phyloP scores from a whole-genome alignment of 495 filamentous ascomycete species.

The Mytilinidion resinicola region DNA sequence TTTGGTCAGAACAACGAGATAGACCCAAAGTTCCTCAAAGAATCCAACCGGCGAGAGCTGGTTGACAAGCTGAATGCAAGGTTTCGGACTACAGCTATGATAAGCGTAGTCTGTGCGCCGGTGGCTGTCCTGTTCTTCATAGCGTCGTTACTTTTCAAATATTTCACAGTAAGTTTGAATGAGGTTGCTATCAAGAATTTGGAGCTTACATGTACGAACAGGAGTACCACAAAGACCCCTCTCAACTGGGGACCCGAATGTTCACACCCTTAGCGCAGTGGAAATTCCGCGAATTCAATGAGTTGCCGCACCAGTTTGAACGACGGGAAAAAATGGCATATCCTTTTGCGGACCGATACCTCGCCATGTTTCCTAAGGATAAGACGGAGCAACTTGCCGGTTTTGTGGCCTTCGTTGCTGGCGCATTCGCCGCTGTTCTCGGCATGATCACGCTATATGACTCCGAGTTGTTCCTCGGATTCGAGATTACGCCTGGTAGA shows the following conservation, averaged over 20 bases:
- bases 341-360: constrained; percentile 83
- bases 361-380: constrained; percentile 94
- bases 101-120: constrained; percentile 80
- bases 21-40: constrained; percentile 72
- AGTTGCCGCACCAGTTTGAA: constrained; percentile 85
- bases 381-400: constrained; percentile 76
- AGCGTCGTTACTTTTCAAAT: constrained; percentile 82
- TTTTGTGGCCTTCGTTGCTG: constrained; percentile 80
- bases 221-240: constrained; percentile 91
- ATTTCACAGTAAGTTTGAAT: constrained; percentile 65
- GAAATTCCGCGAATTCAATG: constrained; percentile 99
- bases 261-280: constrained; percentile 93
- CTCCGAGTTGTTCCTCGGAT: constrained; percentile 81
- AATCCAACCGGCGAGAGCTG: constrained; percentile 68
- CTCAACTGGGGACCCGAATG: constrained; percentile 70
- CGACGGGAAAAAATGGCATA: constrained; percentile 89
- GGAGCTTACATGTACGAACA: constrained; percentile 23
- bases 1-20: constrained; percentile 76
- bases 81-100: constrained; percentile 72
- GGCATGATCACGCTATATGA: constrained; percentile 75
- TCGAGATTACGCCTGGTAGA: constrained; percentile 80
- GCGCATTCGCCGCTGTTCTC: constrained; percentile 77
- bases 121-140: constrained; percentile 77
- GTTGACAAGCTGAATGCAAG: constrained; percentile 68
- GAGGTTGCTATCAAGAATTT: not conserved